Conservation (phyloP, 106 monocot species). For the Cymbidium sinense region DNA sequence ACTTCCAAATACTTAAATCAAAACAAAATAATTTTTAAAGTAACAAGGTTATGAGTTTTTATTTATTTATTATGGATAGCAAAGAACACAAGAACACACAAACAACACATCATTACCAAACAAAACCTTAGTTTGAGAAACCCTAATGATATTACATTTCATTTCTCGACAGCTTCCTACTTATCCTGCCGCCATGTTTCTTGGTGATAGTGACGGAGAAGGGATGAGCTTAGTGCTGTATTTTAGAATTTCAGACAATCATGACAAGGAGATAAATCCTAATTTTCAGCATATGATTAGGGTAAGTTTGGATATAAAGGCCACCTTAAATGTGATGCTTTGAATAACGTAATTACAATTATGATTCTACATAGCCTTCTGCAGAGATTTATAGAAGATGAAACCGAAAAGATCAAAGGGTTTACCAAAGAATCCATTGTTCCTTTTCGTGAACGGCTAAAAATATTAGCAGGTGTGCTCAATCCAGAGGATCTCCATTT, state of each 20-base stretch:
- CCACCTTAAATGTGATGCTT: neutral
- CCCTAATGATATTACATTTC: neutral
- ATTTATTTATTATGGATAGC: too few species aligned
- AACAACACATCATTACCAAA: neutral
- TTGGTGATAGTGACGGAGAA: slow-evolving; percentile 83
- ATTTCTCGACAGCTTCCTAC: slow-evolving; percentile 55
- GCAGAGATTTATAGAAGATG: slow-evolving; percentile 69
- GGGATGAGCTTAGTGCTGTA: slow-evolving; percentile 57
- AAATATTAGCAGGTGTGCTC: slow-evolving; percentile 62
- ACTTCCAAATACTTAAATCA: too few species aligned
- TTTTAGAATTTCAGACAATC: slow-evolving; percentile 51
- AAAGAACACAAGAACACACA: neutral
- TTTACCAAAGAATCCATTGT: slow-evolving; percentile 45
- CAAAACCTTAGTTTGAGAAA: neutral
- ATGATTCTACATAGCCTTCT: neutral
- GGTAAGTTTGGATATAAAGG: too few species aligned
- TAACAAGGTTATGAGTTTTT: too few species aligned
- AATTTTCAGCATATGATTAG: slow-evolving; percentile 57
- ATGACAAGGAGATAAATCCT: slow-evolving; percentile 45
- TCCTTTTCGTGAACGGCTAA: slow-evolving; percentile 71
- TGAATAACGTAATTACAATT: neutral
- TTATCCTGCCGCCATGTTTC: slow-evolving; percentile 87
- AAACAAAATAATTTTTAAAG: too few species aligned
- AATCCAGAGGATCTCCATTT: slow-evolving; percentile 85
- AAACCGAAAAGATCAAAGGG: slow-evolving; percentile 65